Evolutionary conservation across 2,329 filamentous ascomycete species (phyloP).

Genomic region (Claviceps monticola): DNA sequence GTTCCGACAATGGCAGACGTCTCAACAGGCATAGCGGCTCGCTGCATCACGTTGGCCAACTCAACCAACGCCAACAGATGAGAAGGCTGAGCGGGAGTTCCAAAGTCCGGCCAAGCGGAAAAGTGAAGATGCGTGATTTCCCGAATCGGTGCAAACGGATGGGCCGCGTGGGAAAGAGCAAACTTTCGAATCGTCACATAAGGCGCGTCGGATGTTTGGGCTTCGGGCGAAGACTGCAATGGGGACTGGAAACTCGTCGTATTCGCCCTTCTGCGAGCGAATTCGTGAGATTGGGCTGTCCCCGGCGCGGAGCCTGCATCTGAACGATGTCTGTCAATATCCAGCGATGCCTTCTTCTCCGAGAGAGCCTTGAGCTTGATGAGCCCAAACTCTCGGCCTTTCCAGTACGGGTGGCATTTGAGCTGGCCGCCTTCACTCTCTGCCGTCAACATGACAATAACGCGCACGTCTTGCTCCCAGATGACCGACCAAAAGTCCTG

Average conservation of each 20-base stretch:
- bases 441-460: conserved; percentile 93
- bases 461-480: conserved; percentile 91
- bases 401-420: conserved; percentile 94
- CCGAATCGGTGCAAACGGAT: conserved; percentile 74
- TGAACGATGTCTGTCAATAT: conserved; percentile 42
- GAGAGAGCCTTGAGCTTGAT: conserved; percentile 64
- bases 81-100: conserved; percentile 74
- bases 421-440: conserved; percentile 86
- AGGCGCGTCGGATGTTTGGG: conserved; percentile 41
- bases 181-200: conserved; percentile 81
- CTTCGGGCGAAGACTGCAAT: conserved; percentile 15
- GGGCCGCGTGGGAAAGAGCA: conserved; percentile 58
- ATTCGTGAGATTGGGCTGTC: conserved; percentile 19
- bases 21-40: conserved; percentile 34
- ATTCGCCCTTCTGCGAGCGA: conserved; percentile 37
- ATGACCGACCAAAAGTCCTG: conserved; percentile 96
- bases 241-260: conserved; percentile 31
- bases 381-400: conserved; percentile 60
- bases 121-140: conserved; percentile 95
- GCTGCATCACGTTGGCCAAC: conserved; percentile 65
- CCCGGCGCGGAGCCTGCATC: conserved; percentile 19
- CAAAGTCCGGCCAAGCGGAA: conserved; percentile 94
- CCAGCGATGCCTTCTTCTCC: conserved; percentile 69
- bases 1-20: conserved; percentile 22
- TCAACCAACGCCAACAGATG: conserved; percentile 85